phyloP scores from a whole-genome alignment of 1,284 basidiomycete species.

The Irpex rosettiformis region DNA sequence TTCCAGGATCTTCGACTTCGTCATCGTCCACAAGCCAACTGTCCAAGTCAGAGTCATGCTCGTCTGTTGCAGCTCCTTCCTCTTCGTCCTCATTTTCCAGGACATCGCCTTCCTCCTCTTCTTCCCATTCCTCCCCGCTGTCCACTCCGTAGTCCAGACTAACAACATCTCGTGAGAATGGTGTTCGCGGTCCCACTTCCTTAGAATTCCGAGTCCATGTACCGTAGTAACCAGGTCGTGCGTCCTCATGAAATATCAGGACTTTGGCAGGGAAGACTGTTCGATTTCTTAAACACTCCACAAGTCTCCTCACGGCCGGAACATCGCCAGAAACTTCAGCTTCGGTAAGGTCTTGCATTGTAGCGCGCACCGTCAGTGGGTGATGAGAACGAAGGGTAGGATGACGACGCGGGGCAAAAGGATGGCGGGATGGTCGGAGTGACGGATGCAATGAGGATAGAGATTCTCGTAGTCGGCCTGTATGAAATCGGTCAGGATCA shows the following conservation, averaged over 20 bases:
- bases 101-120: conserved; percentile 56
- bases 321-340: conserved; percentile 67
- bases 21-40: conserved; percentile 80
- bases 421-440: conserved; percentile 28
- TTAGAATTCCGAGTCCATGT: conserved; percentile 80
- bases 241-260: conserved; percentile 73
- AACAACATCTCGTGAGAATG: conserved; percentile 66
- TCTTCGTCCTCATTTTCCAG: conserved; percentile 67
- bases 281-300: conserved; percentile 55
- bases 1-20: conserved; percentile 45
- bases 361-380: conserved; percentile 45
- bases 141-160: conserved; percentile 81
- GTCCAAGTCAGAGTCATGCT: conserved; percentile 67
- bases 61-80: conserved; percentile 54
- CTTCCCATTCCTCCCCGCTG: conserved; percentile 85
- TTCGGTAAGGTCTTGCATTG: conserved; percentile 65
- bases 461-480: conserved; percentile 42
- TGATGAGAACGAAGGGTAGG: conserved; percentile 33
- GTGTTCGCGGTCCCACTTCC: conserved; percentile 69
- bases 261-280: conserved; percentile 64
- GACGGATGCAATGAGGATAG: conserved; percentile 34
- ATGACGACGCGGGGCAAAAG: conserved; percentile 15
- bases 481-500: neutral
- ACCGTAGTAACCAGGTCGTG: conserved; percentile 81
- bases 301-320: conserved; percentile 49